Conservation (phyloP, 345 rosid genomes). For the Murraya paniculata region DNA sequence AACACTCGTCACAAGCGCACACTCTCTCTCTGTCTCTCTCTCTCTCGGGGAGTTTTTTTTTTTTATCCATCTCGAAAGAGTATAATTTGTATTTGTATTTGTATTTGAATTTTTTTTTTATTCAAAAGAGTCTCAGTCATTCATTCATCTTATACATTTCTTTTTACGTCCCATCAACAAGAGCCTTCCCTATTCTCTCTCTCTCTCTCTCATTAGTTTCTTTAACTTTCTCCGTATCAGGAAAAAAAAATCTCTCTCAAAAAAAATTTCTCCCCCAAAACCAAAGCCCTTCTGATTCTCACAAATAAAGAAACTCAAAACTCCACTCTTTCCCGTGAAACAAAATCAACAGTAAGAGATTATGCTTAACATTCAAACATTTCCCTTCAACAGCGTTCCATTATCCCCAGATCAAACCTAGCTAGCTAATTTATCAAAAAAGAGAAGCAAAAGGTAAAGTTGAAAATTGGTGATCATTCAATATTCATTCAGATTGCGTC, state of each 20-base stretch:
- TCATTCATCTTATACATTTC: conserved; percentile 4
- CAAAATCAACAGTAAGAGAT: too few species aligned
- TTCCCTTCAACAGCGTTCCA: neutral
- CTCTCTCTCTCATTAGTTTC: neutral
- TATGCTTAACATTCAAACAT: neutral
- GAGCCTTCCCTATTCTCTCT: neutral
- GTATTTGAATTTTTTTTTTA: too few species aligned
- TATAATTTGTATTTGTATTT: neutral
- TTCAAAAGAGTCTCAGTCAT: neutral
- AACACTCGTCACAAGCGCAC: too few species aligned
- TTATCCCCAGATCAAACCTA: neutral
- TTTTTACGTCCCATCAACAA: conserved; percentile 20
- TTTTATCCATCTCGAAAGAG: neutral
- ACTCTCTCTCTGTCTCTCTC: too few species aligned
- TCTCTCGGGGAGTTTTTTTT: too few species aligned
- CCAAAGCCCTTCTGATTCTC: conserved; percentile 1
- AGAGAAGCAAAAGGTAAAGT: neutral
- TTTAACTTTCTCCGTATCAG: neutral
- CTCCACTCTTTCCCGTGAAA: conserved; percentile 18
- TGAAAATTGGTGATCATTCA: conserved; percentile 8
- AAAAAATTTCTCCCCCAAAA: conserved; percentile 1
- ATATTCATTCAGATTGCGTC: neutral
- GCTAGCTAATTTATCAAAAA: neutral
- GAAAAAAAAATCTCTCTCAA: too few species aligned
- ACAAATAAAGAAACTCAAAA: neutral